Base-by-base conservation (phyloP, 257 asterid species). In the Lycium ferocissimum region DNA sequence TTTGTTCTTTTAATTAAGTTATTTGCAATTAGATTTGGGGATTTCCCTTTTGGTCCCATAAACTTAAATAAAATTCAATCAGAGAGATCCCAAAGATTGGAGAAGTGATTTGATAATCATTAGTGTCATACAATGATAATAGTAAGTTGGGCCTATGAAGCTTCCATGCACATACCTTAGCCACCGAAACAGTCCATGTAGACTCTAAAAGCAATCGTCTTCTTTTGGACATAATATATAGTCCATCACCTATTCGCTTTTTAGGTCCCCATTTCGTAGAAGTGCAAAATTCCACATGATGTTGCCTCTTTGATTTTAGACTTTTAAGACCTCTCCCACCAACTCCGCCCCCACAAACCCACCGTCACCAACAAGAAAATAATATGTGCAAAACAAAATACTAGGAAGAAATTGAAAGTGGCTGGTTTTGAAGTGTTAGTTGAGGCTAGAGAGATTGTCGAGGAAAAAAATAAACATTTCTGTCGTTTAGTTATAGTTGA, bases 321-420 rank as follows among this genome's bases (percentile, higher is more conserved):
- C 82, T 78, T 78, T 51, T 78, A 53, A 33, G 65, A 4, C 65
- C 65, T 53, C 49, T 76, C 65, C 82, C 14, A 78, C 82, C 82
- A 78, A 78, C 82, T 78, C 82, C 13, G 17, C 65, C 66, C 82
- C 82, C 82, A 78, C 82, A 78, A 78, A 78, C 82, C 58, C 65
- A 78, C 65, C 82, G 65, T 14, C 82, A 78, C 33, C 82, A 33
- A 78, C 33, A 53, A 15, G 26, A 33, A 53, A 7, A 10, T 76
- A 51, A 49, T 26, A 51, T 8, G 6, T 76, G 0, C 7, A 76
- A 76, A 78, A 78, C 65, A 49, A 75, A 40, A 20, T 49, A 75
- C 12, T 20, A 47, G 20, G 18, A 47, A 73, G 9, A 73, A 20
- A 4, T 40, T 38, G 8, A 72, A 9, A 72, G 58, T 72, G 80